A percentile compares a stretch with the other conserved stretches of the same genome.
Evolutionary conservation across 2,329 filamentous ascomycete genomes (phyloP).

Genomic region (Endoconidiophora laricicola): DNA sequence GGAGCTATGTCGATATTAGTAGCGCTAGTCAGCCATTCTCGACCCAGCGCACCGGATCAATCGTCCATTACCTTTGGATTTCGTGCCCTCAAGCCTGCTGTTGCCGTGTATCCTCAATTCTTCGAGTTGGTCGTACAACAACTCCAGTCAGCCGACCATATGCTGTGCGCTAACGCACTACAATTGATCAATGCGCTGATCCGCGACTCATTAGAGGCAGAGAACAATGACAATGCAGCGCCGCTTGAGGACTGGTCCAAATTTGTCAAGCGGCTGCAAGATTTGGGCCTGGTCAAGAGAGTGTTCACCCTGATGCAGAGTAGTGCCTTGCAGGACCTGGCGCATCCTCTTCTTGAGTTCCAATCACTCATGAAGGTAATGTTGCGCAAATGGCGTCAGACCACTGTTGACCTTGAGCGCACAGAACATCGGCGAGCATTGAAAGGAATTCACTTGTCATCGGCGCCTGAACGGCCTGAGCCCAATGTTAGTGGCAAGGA

Average conservation of each 20-base stretch:
- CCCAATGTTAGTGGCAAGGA: constrained; percentile 26
- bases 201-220: constrained; percentile 47
- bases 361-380: constrained; percentile 81
- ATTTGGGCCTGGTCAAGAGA: constrained; percentile 80
- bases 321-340: constrained; percentile 75
- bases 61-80: constrained; percentile 53
- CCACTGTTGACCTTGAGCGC: constrained; percentile 68
- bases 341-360: constrained; percentile 81
- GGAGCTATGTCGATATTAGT: constrained; percentile 95
- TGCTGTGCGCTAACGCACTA: constrained; percentile 84
- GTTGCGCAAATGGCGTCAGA: constrained; percentile 73
- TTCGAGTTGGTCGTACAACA: constrained; percentile 86
- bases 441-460: constrained; percentile 71
- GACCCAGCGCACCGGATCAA: constrained; percentile 37
- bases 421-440: constrained; percentile 77
- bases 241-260: constrained; percentile 70
- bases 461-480: constrained; percentile 43
- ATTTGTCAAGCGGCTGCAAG: constrained; percentile 85
- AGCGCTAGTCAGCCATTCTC: constrained; percentile 76
- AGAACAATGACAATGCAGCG: constrained; percentile 20
- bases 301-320: constrained; percentile 92
- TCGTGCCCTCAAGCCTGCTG: constrained; percentile 76
- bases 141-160: constrained; percentile 85
- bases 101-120: constrained; percentile 83
- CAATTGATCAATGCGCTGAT: constrained; percentile 93